Percentiles rank a stretch among this genome's conserved stretches.
These are phyloP conservation scores for Zygoascus meyerae DNA, from an alignment of 1,139 yeast genomes.

Conservation along the genomic window DNA sequence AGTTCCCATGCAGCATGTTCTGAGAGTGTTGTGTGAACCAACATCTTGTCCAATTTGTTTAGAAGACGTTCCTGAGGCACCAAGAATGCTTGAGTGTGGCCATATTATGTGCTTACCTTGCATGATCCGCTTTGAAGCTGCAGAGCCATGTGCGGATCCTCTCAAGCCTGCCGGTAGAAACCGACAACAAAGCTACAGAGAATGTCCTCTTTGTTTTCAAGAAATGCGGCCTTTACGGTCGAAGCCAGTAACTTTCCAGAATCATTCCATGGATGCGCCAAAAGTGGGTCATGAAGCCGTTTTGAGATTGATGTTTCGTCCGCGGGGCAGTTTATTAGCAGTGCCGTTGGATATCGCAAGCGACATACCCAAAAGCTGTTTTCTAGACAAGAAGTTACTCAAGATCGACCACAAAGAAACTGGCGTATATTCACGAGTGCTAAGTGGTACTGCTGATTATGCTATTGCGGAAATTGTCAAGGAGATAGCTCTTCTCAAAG, in stretches of 20 bases:
- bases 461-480: constrained; percentile 49
- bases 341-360: constrained; percentile 44
- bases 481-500: constrained; percentile 48
- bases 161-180: constrained; percentile 13
- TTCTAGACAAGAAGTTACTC: constrained; percentile 23
- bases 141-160: constrained; percentile 36
- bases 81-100: constrained; percentile 93
- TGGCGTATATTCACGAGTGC: constrained; percentile 50
- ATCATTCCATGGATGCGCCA: constrained; percentile 56
- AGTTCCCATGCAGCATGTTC: constrained; percentile 53
- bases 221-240: constrained; percentile 53
- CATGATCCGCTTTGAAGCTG: constrained; percentile 61
- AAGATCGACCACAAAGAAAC: constrained; percentile 25
- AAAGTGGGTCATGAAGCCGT: constrained; percentile 53
- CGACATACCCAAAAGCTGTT: constrained; percentile 17
- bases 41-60: constrained; percentile 88
- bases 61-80: constrained; percentile 78
- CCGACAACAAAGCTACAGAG: constrained; percentile 47
- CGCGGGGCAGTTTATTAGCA: constrained; percentile 53
- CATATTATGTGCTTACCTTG: constrained; percentile 87
- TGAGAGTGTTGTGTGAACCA: constrained; percentile 70
- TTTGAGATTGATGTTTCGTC: constrained; percentile 67
- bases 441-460: constrained; percentile 57
- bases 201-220: constrained; percentile 83
- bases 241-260: constrained; percentile 61